A percentile compares a stretch with the other conserved stretches of the same genome.
Conservation (phyloP, 306 rosid genomes). For the Boehmeria nivea region DNA sequence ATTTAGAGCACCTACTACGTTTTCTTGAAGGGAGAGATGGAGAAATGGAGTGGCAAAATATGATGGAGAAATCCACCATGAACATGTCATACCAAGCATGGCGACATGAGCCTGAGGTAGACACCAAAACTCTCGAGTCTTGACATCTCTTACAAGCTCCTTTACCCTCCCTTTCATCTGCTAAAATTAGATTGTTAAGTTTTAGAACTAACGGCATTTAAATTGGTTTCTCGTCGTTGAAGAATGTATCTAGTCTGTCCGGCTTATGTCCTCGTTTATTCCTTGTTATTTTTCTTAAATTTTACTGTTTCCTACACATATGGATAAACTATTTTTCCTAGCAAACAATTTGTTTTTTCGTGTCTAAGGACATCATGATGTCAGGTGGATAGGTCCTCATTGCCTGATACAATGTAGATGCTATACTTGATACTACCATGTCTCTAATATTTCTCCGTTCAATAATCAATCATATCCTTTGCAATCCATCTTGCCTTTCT, state of each 20-base stretch:
- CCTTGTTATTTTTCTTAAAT: neutral
- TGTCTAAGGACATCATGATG: no score
- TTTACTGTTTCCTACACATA: neutral
- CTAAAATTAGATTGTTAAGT: no score
- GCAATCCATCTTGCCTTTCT: no score
- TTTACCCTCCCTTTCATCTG: no score
- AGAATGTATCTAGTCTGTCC: no score
- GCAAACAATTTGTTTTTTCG: no score
- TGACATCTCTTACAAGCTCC: conserved; percentile 10
- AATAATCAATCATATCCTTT: no score
- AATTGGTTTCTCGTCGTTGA: neutral
- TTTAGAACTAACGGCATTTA: neutral
- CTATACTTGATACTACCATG: no score
- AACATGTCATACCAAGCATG: conserved; percentile 83
- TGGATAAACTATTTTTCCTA: no score
- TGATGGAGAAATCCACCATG: conserved; percentile 78
- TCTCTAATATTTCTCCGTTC: no score
- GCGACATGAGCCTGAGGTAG: conserved; percentile 97
- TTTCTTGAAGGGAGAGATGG: conserved; percentile 69
- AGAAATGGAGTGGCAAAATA: conserved; percentile 80
- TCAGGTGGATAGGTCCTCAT: no score
- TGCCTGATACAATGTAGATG: no score
- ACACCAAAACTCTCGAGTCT: conserved; percentile 15
- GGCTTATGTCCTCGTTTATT: neutral
- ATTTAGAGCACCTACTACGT: conserved; percentile 71